phyloP scores from a whole-genome alignment of 805 yeast genomes.

The Crinitomyces ghanaensis region DNA sequence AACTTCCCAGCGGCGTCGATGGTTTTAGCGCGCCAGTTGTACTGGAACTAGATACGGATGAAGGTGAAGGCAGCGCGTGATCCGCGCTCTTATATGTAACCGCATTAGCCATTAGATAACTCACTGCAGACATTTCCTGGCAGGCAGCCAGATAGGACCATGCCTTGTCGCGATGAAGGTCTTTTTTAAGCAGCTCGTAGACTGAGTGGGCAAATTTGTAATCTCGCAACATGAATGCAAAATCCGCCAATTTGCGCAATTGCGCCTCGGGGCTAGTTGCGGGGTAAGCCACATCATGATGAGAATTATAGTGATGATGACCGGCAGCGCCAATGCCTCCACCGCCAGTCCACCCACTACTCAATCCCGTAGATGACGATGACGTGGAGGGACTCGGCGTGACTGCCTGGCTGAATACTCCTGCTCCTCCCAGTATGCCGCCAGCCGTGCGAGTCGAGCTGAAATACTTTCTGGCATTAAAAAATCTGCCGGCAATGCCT shows the following conservation, averaged over 20 bases:
- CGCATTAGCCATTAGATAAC: slow-evolving; percentile 45
- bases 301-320: not conserved
- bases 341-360: not conserved
- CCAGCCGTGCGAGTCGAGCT: slow-evolving; percentile 21
- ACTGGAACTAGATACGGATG: no score
- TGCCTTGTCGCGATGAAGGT: slow-evolving; percentile 64
- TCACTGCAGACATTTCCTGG: slow-evolving; percentile 79
- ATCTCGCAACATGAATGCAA: slow-evolving; percentile 85
- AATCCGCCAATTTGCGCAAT: slow-evolving; percentile 77
- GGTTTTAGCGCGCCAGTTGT: not conserved
- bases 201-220: slow-evolving; percentile 73
- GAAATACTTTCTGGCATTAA: slow-evolving; percentile 44
- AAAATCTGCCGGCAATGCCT: slow-evolving; percentile 63
- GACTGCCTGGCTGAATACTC: slow-evolving; percentile 10
- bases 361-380: not conserved
- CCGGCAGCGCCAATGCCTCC: no score
- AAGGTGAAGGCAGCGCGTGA: no score
- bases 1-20: no score
- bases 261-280: slow-evolving; percentile 47
- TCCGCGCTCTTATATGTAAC: no score
- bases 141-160: slow-evolving; percentile 72
- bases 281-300: slow-evolving; percentile 38
- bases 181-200: slow-evolving; percentile 72
- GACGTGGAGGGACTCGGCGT: slow-evolving; percentile 13
- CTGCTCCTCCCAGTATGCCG: slow-evolving; percentile 11